These are phyloP conservation scores for Pachysandra terminalis DNA, from an alignment of 164 flowering plant species.

Conservation along the genomic window DNA sequence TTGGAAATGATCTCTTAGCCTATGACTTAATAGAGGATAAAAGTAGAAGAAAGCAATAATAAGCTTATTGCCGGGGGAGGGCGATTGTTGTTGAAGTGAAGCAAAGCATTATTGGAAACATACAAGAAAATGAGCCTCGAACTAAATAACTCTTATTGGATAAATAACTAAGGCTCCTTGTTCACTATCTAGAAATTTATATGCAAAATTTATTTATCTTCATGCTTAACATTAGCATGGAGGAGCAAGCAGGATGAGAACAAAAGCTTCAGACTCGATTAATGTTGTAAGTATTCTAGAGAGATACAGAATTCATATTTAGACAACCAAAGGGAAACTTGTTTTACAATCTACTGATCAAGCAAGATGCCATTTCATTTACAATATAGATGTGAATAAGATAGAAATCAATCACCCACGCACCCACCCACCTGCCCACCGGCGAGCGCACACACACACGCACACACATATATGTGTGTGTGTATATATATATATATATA, in stretches of 20 bases:
- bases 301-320: background rate
- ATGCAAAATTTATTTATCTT: background rate
- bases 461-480: too few species aligned
- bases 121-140: too few species aligned
- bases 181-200: background rate
- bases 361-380: background rate
- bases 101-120: background rate
- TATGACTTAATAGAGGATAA: background rate
- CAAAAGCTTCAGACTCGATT: background rate
- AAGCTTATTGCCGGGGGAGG: background rate
- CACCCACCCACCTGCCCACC: too few species aligned
- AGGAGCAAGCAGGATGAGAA: background rate
- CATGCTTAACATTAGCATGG: background rate
- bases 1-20: background rate
- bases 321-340: background rate
- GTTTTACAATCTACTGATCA: background rate
- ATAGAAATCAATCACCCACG: constrained; percentile 1
- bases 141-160: background rate
- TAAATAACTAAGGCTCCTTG: background rate
- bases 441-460: too few species aligned
- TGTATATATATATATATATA: too few species aligned
- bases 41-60: background rate
- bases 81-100: background rate
- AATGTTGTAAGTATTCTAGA: background rate
- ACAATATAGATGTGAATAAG: background rate